Evolutionary conservation across 2,329 filamentous ascomycete species (phyloP), one percentile per base, ranked within the genome.

Genomic region (Colletotrichum agaves): DNA sequence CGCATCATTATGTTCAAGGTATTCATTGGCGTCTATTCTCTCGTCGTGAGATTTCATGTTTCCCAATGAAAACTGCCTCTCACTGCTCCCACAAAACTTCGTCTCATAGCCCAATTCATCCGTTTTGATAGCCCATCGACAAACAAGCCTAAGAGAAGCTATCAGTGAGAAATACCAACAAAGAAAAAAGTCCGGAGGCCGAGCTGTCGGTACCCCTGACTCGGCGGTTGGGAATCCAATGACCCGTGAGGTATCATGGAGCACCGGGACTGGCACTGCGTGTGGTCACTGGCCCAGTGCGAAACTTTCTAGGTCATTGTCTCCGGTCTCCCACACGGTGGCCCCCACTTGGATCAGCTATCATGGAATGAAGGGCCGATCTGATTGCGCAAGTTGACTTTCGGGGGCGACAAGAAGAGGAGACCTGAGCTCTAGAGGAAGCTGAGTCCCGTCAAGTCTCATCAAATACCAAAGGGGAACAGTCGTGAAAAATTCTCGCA

Each of bases 341-440:
- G 33, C 53, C 65, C 60, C 65, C 61, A 68, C 65, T 56, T 55
- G 39, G 33, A 55, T 50, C 46, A 43, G 37, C 39, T 23, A 11
- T 15, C 37, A 23, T 60, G 53, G 65, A n/a, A 55, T 68, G 47
- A 68, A 68, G 61, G 65, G 47, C 61, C 53, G 39, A 67, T 65
- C 61, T 60, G 52, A 43, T 43, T 59, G 19, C 41, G 47, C 61
- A 59, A 23, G 47, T 46, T 37, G 35, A 43, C 19, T 17, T 43
- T 43, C 52, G 50, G 49, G 41, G 43, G 33, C 33, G 33, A 6
- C 10, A 50, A 4, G n/a, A n/a, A 15, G 47, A 19, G 47, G 47
- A 50, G 13, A 37, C 33, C 8, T 13, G 33, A 37, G 8, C 5
- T 27, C 35, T 13, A 5, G 35, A 12, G 2, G 23, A 27, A 27